Evolutionary conservation across 441 rosid species (phyloP).

Genomic region (Oxalis stricta): DNA sequence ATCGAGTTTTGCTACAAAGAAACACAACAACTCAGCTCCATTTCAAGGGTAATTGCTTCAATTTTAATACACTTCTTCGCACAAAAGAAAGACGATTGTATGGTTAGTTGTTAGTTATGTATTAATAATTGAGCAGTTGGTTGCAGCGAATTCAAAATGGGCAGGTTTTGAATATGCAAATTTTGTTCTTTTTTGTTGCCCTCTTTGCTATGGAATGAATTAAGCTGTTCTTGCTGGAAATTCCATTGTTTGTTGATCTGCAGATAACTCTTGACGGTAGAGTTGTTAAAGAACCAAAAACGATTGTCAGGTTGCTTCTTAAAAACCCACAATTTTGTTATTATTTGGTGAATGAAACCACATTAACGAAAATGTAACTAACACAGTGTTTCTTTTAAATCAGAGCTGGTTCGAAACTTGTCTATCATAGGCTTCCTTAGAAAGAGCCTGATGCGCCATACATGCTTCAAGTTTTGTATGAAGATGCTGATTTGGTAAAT

Average conservation of each 20-base stretch:
- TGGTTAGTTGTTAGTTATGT: no score
- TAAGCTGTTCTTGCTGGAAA: neutral
- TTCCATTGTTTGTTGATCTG: constrained; percentile 12
- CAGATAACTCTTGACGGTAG: constrained; percentile 54
- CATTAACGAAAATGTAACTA: neutral
- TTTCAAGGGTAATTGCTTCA: constrained; percentile 41
- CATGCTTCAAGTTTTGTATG: constrained; percentile 38
- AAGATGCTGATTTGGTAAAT: constrained; percentile 65
- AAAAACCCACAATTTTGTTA: neutral
- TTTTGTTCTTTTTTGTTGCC: neutral
- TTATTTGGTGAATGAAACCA: neutral
- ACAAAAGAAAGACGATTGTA: neutral
- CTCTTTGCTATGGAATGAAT: no score
- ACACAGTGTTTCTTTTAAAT: neutral
- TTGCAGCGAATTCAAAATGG: constrained; percentile 75
- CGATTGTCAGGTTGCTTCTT: constrained; percentile 33
- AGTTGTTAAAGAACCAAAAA: constrained; percentile 37
- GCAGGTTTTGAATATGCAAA: no score
- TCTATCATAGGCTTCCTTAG: constrained; percentile 87
- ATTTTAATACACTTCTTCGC: neutral
- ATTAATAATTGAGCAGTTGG: constrained; percentile 44
- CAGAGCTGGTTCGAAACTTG: constrained; percentile 50
- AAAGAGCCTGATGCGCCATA: constrained; percentile 68
- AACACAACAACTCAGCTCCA: constrained; percentile 70
- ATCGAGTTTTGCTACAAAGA: constrained; percentile 53